Conservation (phyloP, 306 rosid genomes). For the Cercis canadensis region DNA sequence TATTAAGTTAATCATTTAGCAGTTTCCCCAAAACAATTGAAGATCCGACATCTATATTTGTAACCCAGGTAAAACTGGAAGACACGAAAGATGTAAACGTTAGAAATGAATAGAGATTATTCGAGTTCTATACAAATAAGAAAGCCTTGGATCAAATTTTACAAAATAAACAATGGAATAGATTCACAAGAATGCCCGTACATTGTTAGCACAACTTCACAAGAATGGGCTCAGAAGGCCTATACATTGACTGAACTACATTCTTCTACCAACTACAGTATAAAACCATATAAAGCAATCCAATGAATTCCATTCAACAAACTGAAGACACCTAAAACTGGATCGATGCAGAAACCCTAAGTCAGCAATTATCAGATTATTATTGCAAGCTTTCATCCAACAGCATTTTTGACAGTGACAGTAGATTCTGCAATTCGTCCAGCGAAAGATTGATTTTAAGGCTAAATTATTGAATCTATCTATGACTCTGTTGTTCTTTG, state of each 20-base stretch:
- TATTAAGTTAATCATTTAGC: too few relatives aligned
- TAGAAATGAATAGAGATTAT: conserved; percentile 1
- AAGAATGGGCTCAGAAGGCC: conserved; percentile 44
- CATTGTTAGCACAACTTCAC: conserved; percentile 33
- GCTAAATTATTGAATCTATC: conserved; percentile 51
- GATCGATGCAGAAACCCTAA: conserved; percentile 33
- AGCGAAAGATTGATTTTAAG: conserved; percentile 11
- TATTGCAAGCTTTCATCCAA: conserved; percentile 34
- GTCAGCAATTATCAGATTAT: conserved; percentile 42
- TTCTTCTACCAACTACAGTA: conserved; percentile 40
- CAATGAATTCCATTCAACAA: conserved; percentile 53
- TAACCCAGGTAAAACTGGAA: too few relatives aligned
- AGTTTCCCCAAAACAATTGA: too few relatives aligned
- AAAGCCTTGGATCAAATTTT: conserved; percentile 19
- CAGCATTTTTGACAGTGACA: conserved; percentile 31
- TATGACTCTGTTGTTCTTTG: conserved; percentile 57
- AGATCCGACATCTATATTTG: too few relatives aligned
- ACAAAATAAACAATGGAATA: conserved; percentile 35
- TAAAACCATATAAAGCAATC: conserved; percentile 19
- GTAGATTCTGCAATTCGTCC: conserved; percentile 31
- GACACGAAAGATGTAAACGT: neutral
- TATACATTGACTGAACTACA: conserved; percentile 48
- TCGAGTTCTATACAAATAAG: conserved; percentile 34
- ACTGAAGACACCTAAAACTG: conserved; percentile 48
- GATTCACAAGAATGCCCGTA: conserved; percentile 37